A percentile compares a stretch with the other conserved stretches of the same genome.
These are phyloP conservation scores for Fraxinus baroniana DNA, from an alignment of 305 asterid species.

Conservation along the genomic window DNA sequence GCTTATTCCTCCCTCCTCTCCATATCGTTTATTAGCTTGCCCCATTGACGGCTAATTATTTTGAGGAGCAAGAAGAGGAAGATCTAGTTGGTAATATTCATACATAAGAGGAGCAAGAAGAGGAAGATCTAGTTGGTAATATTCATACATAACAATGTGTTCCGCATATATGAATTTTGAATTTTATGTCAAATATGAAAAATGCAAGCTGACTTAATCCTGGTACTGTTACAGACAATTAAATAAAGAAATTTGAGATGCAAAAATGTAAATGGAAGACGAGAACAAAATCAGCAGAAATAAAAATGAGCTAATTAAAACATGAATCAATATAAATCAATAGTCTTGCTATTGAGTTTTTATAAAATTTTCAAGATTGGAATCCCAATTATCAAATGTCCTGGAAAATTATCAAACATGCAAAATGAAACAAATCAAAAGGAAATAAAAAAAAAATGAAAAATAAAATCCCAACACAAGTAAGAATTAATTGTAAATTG, in stretches of 20 bases:
- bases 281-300: neutral
- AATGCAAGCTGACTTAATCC: neutral
- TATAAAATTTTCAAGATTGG: neutral
- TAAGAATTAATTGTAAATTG: neutral
- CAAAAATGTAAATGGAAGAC: neutral
- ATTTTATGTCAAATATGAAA: too few species aligned
- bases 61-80: too few species aligned
- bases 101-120: too few species aligned
- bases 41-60: too few species aligned
- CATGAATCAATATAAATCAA: neutral
- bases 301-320: too few species aligned
- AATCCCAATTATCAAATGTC: neutral
- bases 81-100: too few species aligned
- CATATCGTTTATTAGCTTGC: too few species aligned
- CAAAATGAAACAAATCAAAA: neutral
- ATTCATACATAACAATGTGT: too few species aligned
- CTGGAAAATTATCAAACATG: slow-evolving; percentile 1
- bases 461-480: neutral
- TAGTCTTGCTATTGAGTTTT: neutral
- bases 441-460: neutral
- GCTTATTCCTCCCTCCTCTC: too few species aligned
- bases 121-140: too few species aligned
- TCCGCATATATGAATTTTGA: too few species aligned
- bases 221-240: neutral
- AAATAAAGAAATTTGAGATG: neutral